These are phyloP conservation scores for Penicillium frequentans DNA, from an alignment of 2,329 filamentous ascomycete species.

Conservation along the genomic window DNA sequence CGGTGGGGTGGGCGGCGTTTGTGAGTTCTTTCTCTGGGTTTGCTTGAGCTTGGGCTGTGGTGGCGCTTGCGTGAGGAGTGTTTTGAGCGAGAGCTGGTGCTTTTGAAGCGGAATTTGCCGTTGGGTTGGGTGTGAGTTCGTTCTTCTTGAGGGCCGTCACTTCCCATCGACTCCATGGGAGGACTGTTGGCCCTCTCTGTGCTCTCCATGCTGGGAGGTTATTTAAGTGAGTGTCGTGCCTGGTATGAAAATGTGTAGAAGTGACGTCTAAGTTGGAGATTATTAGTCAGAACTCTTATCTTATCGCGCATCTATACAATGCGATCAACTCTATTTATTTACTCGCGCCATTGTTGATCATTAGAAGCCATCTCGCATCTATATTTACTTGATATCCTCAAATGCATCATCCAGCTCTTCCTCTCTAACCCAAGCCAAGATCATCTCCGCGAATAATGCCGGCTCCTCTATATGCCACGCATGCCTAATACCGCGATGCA, in stretches of 20 bases:
- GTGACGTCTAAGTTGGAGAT: not conserved
- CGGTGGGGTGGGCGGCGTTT: not conserved
- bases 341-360: not conserved
- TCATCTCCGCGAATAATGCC: slow-evolving; percentile 1
- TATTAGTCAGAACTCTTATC: not conserved
- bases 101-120: slow-evolving; percentile 22
- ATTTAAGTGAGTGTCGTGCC: not conserved
- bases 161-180: not conserved
- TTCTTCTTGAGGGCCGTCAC: not conserved
- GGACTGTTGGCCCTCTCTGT: not conserved
- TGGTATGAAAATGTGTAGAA: not conserved
- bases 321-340: not conserved
- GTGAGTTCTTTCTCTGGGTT: not conserved
- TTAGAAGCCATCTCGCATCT: not conserved
- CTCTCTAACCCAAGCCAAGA: slow-evolving; percentile 2
- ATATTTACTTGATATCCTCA: slow-evolving; percentile 5
- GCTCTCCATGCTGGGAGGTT: not conserved
- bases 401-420: not conserved
- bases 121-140: slow-evolving; percentile 7
- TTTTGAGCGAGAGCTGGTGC: slow-evolving; percentile 14
- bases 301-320: not conserved
- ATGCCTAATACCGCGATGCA: slow-evolving; percentile 6
- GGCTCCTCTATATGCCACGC: slow-evolving; percentile 8
- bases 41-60: slow-evolving; percentile 15
- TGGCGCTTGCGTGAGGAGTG: slow-evolving; percentile 22